These are phyloP conservation scores for Exobasidium cylindrosporum DNA, from an alignment of 1,284 basidiomycete species.

Conservation along the genomic window DNA sequence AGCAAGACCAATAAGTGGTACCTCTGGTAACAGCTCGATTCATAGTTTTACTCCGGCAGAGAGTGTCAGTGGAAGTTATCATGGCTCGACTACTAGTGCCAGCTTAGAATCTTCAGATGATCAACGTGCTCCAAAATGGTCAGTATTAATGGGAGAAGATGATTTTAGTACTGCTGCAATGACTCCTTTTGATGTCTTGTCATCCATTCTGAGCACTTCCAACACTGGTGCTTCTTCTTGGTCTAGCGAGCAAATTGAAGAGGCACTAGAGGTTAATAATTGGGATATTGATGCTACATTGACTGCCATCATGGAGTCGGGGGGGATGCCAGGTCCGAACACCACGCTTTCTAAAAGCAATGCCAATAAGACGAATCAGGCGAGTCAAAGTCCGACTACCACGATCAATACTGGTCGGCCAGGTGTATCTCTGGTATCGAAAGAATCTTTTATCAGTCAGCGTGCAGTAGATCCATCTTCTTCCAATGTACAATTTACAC, in stretches of 20 bases:
- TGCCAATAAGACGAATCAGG: background rate
- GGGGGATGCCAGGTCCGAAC: conserved; percentile 30
- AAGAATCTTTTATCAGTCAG: conserved; percentile 26
- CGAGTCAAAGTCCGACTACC: background rate
- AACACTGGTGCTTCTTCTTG: conserved; percentile 33
- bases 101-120: conserved; percentile 10
- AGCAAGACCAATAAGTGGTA: background rate
- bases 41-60: conserved; percentile 9
- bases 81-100: conserved; percentile 7
- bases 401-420: conserved; percentile 8
- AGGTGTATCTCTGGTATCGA: conserved; percentile 35
- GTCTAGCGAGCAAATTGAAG: conserved; percentile 85
- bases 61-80: conserved; percentile 5
- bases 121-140: background rate
- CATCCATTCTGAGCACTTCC: conserved; percentile 66
- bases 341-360: conserved; percentile 19
- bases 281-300: conserved; percentile 95
- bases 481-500: background rate
- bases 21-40: conserved; percentile 5
- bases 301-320: conserved; percentile 76
- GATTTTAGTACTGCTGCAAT: conserved; percentile 58
- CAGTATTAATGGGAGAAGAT: conserved; percentile 6
- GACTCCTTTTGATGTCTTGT: conserved; percentile 93
- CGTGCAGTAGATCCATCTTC: background rate
- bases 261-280: conserved; percentile 78